Base-by-base conservation (phyloP, 176 grass and related monocot species). In the Musa troglodytarum region DNA sequence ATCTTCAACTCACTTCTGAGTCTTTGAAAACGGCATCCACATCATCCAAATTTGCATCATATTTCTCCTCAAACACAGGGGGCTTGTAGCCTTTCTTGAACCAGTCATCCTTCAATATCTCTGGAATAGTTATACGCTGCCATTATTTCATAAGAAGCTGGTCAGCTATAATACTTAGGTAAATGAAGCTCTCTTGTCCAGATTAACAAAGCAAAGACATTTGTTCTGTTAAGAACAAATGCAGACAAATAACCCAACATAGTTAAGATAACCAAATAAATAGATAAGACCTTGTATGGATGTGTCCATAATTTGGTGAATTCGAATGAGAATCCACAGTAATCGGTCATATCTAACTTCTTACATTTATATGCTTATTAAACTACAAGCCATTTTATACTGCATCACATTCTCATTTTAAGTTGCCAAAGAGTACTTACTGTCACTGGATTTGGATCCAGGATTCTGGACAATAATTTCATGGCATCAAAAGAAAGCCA, bases 51-150 rank as follows among this genome's bases (percentile, higher is more conserved):
- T 68, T 92, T 79, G 79, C 81, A 85, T 91, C 63, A 81, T 82
- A 99, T 77, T 87, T 89, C 63, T 96, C 83, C 1, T 99, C 83
- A 77, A 95, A 99, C 62, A 88, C 76, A 53, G 90, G 90, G n/a
- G 86, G 84, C 29, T 83, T 94, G 66, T 92, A 92, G 73, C 88
- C 96, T 84, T 92, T 99, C 84, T 77, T 92, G 82, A 99, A 99
- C 96, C 96, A 99, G 82, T 89, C 85, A 84, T 99, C 85, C 61
- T 94, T 86, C 81, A 99, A 77, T 87, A 95, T 94, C 57, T 92
- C 76, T 74, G 91, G 24, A 84, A 99, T 92, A 63, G 77, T 92
- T 74, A 95, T 92, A 24, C 91, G 81, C 96, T 99, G 86, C 61
- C 71, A 61, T 75, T 67, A 73, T 34, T 24, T 50, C 19, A 20